Evolutionary conservation across 495 filamentous ascomycete genomes (phyloP), one percentile per base, ranked within the genome.

Genomic region (Antarctomyces pellizariae): DNA sequence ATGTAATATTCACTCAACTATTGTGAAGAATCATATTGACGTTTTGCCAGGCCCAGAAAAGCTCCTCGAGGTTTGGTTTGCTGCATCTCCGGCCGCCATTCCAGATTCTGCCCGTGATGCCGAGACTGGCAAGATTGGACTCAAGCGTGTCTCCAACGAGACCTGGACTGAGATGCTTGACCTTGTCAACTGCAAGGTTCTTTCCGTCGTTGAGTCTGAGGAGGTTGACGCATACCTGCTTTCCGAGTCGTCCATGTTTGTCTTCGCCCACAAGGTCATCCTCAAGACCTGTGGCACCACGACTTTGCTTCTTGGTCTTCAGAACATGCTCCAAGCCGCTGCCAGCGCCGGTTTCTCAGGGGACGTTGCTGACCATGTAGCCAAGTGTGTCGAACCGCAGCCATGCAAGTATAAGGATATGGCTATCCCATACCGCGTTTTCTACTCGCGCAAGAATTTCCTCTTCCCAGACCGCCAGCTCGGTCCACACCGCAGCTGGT

Each of bases 231-330:
- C 89, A 36, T 99, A 99, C 41, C 66, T 99, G 17, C 65, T 99
- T 28, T 95, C 86, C 27, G 89, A 99, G 52, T 95, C 89, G 11
- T 95, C 86, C 69, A 77, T 99, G 84, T 99, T 99, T 48, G 82
- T 99, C 37, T 99, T 90, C 49, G 82, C 82, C 13, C 86, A 99
- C 65, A 99, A 99, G 56, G 57, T 99, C 25, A 90, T 99, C 37
- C 59, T 99, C 24, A 99, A 99, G 67, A 99, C 89, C 7, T 99
- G 89, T 43, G 89, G 89, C 28, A 99, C 89, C 4, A 99, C 89
- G 3, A 99, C 89, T 0, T 54, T 99, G 34, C 62, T 99, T 8
- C 70, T 70, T 11, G 89, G 89, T 8, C 58, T 99, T 26, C 77
- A 73, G 16, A 74, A 75, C 32, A 74, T 99, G 37, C 60, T 99